These are phyloP conservation scores for Yamadazyma blattariae DNA, from an alignment of 1,139 yeast species.

Conservation along the genomic window DNA sequence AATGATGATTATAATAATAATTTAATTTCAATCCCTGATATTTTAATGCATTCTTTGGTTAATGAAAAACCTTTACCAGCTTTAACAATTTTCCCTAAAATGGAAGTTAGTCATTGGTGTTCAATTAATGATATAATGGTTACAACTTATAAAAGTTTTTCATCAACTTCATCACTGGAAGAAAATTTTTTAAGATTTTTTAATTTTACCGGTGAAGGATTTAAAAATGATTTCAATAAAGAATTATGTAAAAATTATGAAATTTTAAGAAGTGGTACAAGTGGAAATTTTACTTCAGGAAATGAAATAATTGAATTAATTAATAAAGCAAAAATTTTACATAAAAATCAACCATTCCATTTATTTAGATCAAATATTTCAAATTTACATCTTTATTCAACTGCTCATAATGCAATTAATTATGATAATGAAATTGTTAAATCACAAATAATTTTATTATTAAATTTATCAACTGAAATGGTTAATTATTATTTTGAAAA, in stretches of 20 bases:
- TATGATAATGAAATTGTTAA: conserved; percentile 59
- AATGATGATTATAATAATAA: conserved; percentile 29
- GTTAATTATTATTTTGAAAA: conserved; percentile 22
- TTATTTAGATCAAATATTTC: conserved; percentile 48
- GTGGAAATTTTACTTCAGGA: conserved; percentile 13
- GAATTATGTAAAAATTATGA: conserved; percentile 23
- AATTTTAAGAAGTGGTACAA: conserved; percentile 13
- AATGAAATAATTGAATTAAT: conserved; percentile 58
- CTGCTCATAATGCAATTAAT: conserved; percentile 71
- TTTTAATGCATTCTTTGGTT: conserved; percentile 83
- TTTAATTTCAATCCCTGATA: conserved; percentile 68
- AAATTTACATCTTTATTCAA: conserved; percentile 57
- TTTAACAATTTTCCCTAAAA: conserved; percentile 53
- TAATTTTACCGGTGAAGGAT: conserved; percentile 23
- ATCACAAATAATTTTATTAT: conserved; percentile 62
- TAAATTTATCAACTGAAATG: conserved; percentile 44
- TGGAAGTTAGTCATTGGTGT: conserved; percentile 70
- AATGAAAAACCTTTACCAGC: conserved; percentile 76
- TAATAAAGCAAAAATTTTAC: conserved; percentile 74
- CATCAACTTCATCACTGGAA: conserved; percentile 14
- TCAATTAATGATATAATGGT: conserved; percentile 54
- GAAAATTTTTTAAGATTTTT: conserved; percentile 28
- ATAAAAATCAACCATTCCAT: conserved; percentile 84
- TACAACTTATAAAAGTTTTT: conserved; percentile 37
- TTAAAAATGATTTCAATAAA: conserved; percentile 15